A percentile compares a stretch with the other conserved stretches of the same genome.
Evolutionary conservation across 176 grass and related monocot genomes (phyloP).

Genomic region (Coix lacrymajobi): DNA sequence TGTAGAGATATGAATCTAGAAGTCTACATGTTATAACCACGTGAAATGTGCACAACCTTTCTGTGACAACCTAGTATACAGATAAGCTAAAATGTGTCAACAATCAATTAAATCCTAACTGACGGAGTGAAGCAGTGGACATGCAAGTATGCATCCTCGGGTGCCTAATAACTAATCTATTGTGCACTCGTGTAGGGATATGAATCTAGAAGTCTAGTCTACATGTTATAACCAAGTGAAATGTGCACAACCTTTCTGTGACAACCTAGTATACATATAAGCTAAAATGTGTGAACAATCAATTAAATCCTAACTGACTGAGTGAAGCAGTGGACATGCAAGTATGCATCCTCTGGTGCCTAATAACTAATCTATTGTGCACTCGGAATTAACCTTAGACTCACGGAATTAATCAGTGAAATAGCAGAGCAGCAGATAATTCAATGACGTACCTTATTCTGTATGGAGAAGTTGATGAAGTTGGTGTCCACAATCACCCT

Average conservation of each 20-base stretch:
- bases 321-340: background rate
- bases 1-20: background rate
- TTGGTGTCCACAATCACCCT: slow-evolving; percentile 97
- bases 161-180: background rate
- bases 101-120: background rate
- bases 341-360: background rate
- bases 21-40: background rate
- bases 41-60: background rate
- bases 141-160: background rate
- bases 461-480: slow-evolving; percentile 98
- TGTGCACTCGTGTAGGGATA: background rate
- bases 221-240: background rate
- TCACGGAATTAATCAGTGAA: background rate
- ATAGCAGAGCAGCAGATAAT: background rate
- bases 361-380: background rate
- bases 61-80: background rate
- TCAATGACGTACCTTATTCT: slow-evolving; percentile 61
- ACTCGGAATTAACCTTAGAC: background rate
- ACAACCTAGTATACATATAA: background rate
- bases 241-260: background rate
- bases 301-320: background rate
- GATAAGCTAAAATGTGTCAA: background rate
- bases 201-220: background rate
- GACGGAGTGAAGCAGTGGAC: background rate
- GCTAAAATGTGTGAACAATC: background rate